These are phyloP conservation scores for Xylariales sp. DNA, from an alignment of 2,329 filamentous ascomycete species.

Conservation along the genomic window DNA sequence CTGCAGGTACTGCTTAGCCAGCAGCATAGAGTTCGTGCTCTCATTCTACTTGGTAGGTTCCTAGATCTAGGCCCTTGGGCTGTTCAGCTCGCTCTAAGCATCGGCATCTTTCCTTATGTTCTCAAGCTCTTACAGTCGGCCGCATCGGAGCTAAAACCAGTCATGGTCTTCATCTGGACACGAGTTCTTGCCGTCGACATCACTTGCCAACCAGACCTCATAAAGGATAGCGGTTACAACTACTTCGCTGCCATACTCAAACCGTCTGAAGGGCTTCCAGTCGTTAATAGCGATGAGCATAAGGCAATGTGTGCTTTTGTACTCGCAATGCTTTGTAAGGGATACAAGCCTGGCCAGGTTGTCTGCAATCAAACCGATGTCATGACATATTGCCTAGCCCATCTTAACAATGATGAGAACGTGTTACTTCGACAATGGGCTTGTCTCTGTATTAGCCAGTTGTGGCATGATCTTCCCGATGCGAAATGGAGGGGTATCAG, in stretches of 20 bases:
- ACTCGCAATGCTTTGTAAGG: constrained; percentile 95
- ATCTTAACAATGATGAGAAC: constrained; percentile 87
- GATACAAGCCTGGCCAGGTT: constrained; percentile 89
- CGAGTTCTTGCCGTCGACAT: constrained; percentile 94
- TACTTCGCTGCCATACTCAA: constrained; percentile 96
- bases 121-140: constrained; percentile 95
- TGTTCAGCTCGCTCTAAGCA: constrained; percentile 96
- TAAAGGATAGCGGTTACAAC: constrained; percentile 96
- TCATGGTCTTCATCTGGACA: constrained; percentile 99
- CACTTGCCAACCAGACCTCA: constrained; percentile 89
- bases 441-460: constrained; percentile 92
- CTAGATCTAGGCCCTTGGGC: constrained; percentile 97
- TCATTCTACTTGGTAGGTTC: constrained; percentile 93
- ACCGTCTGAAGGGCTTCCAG: constrained; percentile 82
- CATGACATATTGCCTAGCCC: constrained; percentile 85
- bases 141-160: constrained; percentile 91
- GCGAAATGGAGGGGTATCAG: constrained; percentile 97
- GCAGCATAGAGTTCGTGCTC: constrained; percentile 88
- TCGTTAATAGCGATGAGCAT: constrained; percentile 91
- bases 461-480: constrained; percentile 91
- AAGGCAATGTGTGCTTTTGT: constrained; percentile 99
- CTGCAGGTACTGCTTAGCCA: constrained; percentile 96
- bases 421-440: constrained; percentile 94
- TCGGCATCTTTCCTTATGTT: constrained; percentile 99
- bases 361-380: constrained; percentile 92